These are phyloP conservation scores for Ophiorrhiza pumila DNA, from an alignment of 257 asterid genomes.

Conservation along the genomic window DNA sequence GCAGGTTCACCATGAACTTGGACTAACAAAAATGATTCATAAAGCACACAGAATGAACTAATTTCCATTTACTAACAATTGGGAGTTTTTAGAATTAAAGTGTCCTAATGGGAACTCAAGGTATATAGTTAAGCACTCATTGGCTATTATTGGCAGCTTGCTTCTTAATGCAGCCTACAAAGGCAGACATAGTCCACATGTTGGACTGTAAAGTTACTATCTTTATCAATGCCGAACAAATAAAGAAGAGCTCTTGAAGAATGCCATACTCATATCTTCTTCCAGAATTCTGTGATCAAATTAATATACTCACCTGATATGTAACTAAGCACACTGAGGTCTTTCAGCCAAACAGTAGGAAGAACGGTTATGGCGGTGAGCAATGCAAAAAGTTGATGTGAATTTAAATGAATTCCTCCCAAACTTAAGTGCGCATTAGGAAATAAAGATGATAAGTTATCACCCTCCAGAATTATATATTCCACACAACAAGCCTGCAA, in stretches of 20 bases:
- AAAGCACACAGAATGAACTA: not conserved
- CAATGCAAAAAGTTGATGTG: constrained; percentile 72
- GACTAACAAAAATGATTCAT: not conserved
- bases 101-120: not conserved
- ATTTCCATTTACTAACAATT: not conserved
- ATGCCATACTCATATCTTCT: not conserved
- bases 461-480: constrained; percentile 83
- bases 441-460: constrained; percentile 79
- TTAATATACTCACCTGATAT: constrained; percentile 65
- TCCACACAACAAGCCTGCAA: constrained; percentile 90
- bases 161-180: not conserved
- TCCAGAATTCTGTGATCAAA: not conserved
- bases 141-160: not conserved
- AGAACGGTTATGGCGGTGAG: constrained; percentile 70
- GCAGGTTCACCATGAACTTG: not conserved
- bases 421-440: constrained; percentile 72
- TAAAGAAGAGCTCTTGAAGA: not conserved
- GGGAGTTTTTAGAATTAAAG: not conserved
- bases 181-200: not conserved
- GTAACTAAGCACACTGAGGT: constrained; percentile 82
- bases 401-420: constrained; percentile 49
- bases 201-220: not conserved
- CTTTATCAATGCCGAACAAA: not conserved
- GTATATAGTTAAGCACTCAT: not conserved
- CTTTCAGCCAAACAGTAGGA: constrained; percentile 82